phyloP scores from a whole-genome alignment of 2,329 filamentous ascomycete genomes.

The Apiospora marii region DNA sequence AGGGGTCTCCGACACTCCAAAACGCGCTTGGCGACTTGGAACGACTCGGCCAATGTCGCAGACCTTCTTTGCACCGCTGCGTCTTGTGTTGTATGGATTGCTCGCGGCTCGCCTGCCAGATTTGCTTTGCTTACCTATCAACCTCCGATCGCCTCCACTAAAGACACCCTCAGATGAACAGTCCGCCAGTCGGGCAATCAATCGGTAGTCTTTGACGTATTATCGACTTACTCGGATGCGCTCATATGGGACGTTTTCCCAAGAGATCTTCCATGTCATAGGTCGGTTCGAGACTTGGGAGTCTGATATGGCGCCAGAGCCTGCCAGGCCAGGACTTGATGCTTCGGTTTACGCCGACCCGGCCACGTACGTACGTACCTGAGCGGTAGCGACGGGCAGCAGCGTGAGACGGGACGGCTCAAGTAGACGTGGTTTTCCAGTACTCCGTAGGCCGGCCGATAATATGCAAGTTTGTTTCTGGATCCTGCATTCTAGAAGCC shows the following conservation, averaged over 20 bases:
- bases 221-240: not conserved
- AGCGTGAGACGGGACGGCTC: not conserved
- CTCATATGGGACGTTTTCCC: not conserved
- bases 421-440: not conserved
- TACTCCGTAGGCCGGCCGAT: not conserved
- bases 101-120: not conserved
- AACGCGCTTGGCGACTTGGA: conserved; percentile 27
- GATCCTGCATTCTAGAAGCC: not conserved
- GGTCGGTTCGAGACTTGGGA: not conserved
- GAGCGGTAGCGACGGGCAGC: not conserved
- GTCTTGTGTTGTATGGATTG: too few relatives aligned
- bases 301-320: conserved; percentile 4
- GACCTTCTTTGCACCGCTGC: not conserved
- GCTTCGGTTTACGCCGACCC: not conserved
- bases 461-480: conserved; percentile 7
- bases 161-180: not conserved
- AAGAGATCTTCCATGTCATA: not conserved
- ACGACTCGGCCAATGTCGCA: conserved; percentile 17
- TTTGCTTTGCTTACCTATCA: conserved; percentile 1
- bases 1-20: conserved; percentile 29
- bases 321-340: not conserved
- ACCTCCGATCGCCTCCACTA: not conserved
- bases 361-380: not conserved
- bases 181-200: not conserved
- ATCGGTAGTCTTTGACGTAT: not conserved